Conservation (phyloP, 2,329 filamentous ascomycete species). For the Bimuria novae-zelandiae region DNA sequence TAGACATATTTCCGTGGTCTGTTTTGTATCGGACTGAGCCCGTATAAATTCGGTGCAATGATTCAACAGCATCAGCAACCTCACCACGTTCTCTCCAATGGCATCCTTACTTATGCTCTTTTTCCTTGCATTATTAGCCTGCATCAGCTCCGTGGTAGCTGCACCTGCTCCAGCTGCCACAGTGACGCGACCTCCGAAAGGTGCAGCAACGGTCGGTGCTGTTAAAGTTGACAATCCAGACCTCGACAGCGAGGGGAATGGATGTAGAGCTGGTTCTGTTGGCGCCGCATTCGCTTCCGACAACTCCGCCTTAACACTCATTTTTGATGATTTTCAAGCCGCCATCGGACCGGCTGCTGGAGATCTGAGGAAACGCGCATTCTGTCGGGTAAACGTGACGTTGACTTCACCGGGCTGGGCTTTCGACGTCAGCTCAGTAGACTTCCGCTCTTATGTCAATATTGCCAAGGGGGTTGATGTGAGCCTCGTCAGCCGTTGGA, state of each 20-base stretch:
- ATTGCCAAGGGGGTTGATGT: constrained; percentile 25
- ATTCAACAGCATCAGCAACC: background rate
- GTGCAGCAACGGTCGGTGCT: constrained; percentile 12
- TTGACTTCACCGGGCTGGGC: constrained; percentile 30
- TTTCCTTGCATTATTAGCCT: background rate
- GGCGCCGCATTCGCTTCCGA: constrained; percentile 24
- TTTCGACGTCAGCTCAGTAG: constrained; percentile 28
- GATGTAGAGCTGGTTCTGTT: constrained; percentile 27
- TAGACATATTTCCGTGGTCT: too few species aligned
- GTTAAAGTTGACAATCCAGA: constrained; percentile 19
- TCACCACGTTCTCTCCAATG: background rate
- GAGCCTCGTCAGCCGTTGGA: constrained; percentile 35
- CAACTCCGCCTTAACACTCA: constrained; percentile 30
- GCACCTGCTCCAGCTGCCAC: constrained; percentile 7
- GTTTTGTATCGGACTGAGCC: too few species aligned
- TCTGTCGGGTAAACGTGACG: constrained; percentile 31
- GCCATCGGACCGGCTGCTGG: constrained; percentile 28
- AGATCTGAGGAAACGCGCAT: constrained; percentile 23
- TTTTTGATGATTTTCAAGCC: constrained; percentile 34
- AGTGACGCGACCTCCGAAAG: constrained; percentile 15
- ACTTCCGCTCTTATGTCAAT: constrained; percentile 31
- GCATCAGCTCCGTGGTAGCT: background rate
- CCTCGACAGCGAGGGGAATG: constrained; percentile 30
- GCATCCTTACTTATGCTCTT: background rate
- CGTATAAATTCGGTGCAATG: background rate